phyloP scores from a whole-genome alignment of 2,329 filamentous ascomycete genomes.

The Arthroderma sp. region DNA sequence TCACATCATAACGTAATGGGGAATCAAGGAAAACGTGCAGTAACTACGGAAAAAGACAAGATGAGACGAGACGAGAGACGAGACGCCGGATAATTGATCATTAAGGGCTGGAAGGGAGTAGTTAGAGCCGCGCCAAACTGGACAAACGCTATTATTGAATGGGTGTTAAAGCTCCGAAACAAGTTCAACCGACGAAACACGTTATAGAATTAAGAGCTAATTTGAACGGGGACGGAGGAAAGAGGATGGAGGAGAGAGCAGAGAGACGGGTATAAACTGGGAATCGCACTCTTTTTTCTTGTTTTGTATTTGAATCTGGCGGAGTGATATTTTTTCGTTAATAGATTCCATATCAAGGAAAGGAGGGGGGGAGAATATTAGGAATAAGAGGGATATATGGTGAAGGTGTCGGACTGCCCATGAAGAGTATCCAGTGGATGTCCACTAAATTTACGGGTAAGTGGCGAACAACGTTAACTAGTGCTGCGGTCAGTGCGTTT shows the following conservation, averaged over 20 bases:
- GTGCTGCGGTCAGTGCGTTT: not conserved
- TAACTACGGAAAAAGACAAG: not conserved
- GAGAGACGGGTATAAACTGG: no score
- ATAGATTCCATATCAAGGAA: not conserved
- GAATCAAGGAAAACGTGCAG: not conserved
- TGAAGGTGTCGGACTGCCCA: not conserved
- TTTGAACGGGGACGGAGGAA: no score
- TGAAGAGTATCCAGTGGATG: not conserved
- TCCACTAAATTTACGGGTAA: not conserved
- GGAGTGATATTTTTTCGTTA: no score
- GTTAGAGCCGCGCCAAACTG: not conserved
- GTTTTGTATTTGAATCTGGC: no score
- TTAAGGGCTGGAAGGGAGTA: not conserved
- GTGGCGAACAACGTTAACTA: not conserved
- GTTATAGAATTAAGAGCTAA: no score
- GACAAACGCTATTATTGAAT: not conserved
- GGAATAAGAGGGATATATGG: not conserved
- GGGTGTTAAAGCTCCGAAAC: not conserved
- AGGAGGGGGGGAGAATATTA: not conserved
- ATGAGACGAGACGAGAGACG: not conserved
- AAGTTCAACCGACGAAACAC: not conserved
- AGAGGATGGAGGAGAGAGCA: no score
- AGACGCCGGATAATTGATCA: not conserved
- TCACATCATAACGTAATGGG: not conserved
- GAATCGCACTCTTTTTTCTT: no score